Base-by-base conservation (phyloP, 176 grass and related monocot genomes). In the Bothriochloa decipiens region DNA sequence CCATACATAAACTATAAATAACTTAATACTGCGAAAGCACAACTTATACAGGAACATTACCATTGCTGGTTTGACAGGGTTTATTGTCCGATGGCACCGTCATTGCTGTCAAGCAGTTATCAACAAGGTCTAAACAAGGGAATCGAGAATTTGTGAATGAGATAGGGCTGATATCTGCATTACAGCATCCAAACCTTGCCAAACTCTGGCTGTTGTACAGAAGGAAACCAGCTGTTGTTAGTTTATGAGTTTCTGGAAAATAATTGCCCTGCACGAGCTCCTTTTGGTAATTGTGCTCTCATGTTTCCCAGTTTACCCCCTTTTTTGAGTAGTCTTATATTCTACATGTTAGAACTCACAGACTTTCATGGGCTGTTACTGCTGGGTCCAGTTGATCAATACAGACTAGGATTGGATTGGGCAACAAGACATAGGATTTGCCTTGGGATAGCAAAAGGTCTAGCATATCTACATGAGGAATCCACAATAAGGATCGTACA, bases 401-500 rank as follows among this genome's bases (percentile, higher is more conserved):
- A 52, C 49, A 52, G 49, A 52, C 49, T 52, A 4, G 18, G 49
- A 17, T 52, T 52, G 49, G 49, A 52, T 18, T 18, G 49, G 49
- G 49, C 49, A 52, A 52, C 49, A 52, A 52, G 49, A 52, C 49
- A 52, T 52, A 52, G 15, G 49, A 52, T 52, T 52, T 52, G 15
- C 49, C 49, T 52, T 18, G 49, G 49, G 49, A 52, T 52, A 52
- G 49, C 49, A 52, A 52, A 52, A 18, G 49, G 49, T 52, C 49
- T 98, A 79, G 85, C 87, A 75, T 95, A 98, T 90, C 76, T 98
- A 29, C 96, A 98, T n/a, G 96, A 98, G 77, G 93, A 95, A 40
- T 95, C 91, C 20, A 53, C 81, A 66, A 86, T 98, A 86, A 95
- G 83, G 71, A 98, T 95, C 68, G 89, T 98, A 52, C 96, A 98